Evolutionary conservation across 768 basidiomycete genomes (phyloP), one percentile per base, ranked within the genome.

Genomic region (Trametopsis cervina): DNA sequence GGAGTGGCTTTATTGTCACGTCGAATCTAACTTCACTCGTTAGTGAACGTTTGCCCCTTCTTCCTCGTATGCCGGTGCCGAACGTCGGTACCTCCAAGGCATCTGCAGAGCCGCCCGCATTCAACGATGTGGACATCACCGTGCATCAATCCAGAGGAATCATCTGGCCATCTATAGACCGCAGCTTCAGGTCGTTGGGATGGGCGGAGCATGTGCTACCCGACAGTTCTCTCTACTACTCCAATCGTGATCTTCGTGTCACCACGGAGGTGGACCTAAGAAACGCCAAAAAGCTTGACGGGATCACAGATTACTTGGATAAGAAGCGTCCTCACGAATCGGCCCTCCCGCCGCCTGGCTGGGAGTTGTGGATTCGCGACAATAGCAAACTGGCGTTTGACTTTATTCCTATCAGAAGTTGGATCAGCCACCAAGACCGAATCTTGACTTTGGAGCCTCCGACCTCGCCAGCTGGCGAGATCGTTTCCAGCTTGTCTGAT

Each of bases 171-270:
- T 43, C 56, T 2, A 48, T 52, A 43, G 53, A 59, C 42, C 62
- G 59, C 39, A 41, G 58, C 25, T 52, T 64, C 49, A 49, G 72
- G 54, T 70, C 75, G 11, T 74, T 81, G 17, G 89, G 89, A 3
- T 90, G 88, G 88, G 69, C 77, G 41, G 85, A 83, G 57, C 79
- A 85, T 59, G 69, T 75, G 18, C 76, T 91, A n/a, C 88, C 89
- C 1, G 85, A 89, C 55, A 78, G 77, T 9, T 66, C 75, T 3
- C 67, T 76, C 27, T 91, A 91, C 65, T 91, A 81, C 57, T 74
- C 77, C 38, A 84, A 88, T 58, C 75, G 77, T 3, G 76, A 72
- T 11, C 63, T 73, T 29, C 77, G 73, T 37, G 69, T 81, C 44
- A 79, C 78, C n/a, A 85, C 85, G 15, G 89, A 90, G 57, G 65